Evolutionary conservation across 495 filamentous ascomycete species (phyloP), one percentile per base, ranked within the genome.

Genomic region (Hypomontagnella submonticulosa): DNA sequence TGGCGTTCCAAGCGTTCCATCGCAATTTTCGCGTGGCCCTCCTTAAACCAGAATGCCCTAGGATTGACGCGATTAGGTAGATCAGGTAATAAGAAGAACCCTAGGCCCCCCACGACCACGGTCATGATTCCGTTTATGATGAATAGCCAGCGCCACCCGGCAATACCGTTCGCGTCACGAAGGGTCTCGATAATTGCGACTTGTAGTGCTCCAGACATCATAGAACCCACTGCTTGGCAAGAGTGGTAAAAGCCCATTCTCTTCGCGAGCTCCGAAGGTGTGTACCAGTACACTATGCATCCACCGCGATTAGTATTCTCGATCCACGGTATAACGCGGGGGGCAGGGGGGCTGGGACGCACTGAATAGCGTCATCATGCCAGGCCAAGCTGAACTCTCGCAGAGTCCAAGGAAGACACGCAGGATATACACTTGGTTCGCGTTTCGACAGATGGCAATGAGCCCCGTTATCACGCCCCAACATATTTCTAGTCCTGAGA

Each of bases 91-190:
- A 83, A 70, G 43, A 85, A 71, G 55, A 81, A 82, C 1, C 83
- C 83, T 38, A 76, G 76, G 6, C 78, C 33, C 0, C 81, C 82
- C 18, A 83, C 75, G 4, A 77, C 71, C 0, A 86, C 68, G 3
- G 81, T 81, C 53, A 85, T 83, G 37, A 81, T 36, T 5, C 77
- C 79, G 52, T 83, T 79, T 43, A 77, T 75, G 43, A 79, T 51
- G 15, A 87, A 88, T 2, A 88, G 75, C 85, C 85, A 87, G 19
- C 84, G 73, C 85, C 85, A 88, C 0, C 85, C 86, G 0, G 77
- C 67, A 0, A 86, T 51, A 0, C 85, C 85, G 7, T 63, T 55
- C 5, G 65, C 72, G 1, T 84, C 81, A 19, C 85, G 70, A 33
- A 87, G 68, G 15, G 75, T 80, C 18, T 76, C 74, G 42, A 85